Evolutionary conservation across 805 yeast species (phyloP).

Genomic region (Candida railenensis): DNA sequence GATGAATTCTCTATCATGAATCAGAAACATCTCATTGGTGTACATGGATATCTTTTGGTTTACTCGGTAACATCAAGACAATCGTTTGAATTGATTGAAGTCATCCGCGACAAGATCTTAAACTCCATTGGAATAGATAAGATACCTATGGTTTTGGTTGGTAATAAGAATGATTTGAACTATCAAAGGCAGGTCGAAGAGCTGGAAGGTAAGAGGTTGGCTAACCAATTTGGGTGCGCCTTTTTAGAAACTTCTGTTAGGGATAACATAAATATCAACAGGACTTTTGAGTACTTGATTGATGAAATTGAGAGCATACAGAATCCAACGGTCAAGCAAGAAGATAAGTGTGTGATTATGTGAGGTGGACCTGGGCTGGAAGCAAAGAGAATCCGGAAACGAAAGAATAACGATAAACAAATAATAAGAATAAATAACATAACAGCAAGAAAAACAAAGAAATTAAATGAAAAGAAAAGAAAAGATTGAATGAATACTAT

Average conservation of each 20-base stretch:
- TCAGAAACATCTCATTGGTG: conserved; percentile 74
- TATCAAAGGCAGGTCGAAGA: conserved; percentile 59
- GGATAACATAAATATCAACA: conserved; percentile 42
- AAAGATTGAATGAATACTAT: too few relatives aligned
- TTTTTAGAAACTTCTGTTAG: conserved; percentile 51
- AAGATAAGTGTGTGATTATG: conserved; percentile 52
- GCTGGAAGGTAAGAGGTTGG: conserved; percentile 50
- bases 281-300: conserved; percentile 61
- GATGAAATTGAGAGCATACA: conserved; percentile 60
- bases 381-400: too few relatives aligned
- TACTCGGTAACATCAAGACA: conserved; percentile 78
- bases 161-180: conserved; percentile 71
- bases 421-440: too few relatives aligned
- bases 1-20: conserved; percentile 83
- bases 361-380: too few relatives aligned
- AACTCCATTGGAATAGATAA: conserved; percentile 57
- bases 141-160: conserved; percentile 54
- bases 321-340: conserved; percentile 46
- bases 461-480: too few relatives aligned
- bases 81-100: conserved; percentile 72
- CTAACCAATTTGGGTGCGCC: conserved; percentile 43
- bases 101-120: conserved; percentile 80
- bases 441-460: too few relatives aligned
- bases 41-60: conserved; percentile 79
- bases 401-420: too few relatives aligned